A percentile compares a stretch with the other conserved stretches of the same genome.
Evolutionary conservation across 208 protist species (phyloP).

Genomic region (Crithidia mellificae): DNA sequence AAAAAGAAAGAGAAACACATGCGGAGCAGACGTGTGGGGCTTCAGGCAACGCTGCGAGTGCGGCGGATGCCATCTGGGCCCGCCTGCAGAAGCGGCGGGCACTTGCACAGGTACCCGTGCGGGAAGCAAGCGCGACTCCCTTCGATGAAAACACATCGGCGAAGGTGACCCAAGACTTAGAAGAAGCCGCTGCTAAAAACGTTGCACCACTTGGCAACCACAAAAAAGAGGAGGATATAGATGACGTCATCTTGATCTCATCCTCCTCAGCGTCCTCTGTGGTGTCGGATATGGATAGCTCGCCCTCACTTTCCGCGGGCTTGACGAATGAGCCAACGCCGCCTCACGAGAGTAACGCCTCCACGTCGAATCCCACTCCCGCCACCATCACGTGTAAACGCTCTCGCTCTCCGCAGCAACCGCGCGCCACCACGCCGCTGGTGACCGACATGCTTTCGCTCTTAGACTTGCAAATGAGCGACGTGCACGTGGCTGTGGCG

Average conservation of each 20-base stretch:
- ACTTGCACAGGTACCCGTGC: too few relatives aligned
- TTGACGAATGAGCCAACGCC: background rate
- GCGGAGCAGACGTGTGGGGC: background rate
- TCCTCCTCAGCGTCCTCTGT: slow-evolving; percentile 6
- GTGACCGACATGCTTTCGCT: slow-evolving; percentile 18
- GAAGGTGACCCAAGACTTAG: too few relatives aligned
- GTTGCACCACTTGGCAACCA: background rate
- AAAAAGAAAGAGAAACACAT: too few relatives aligned
- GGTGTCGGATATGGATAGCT: background rate
- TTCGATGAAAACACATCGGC: too few relatives aligned
- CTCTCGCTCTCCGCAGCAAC: background rate
- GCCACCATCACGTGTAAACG: slow-evolving; percentile 1
- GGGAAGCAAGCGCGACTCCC: too few relatives aligned
- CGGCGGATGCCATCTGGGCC: slow-evolving; percentile 15
- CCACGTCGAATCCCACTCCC: background rate
- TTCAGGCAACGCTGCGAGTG: background rate
- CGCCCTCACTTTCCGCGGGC: background rate
- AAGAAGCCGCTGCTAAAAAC: too few relatives aligned
- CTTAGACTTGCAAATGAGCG: slow-evolving; percentile 15
- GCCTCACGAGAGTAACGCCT: background rate
- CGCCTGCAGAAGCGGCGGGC: slow-evolving; percentile 20
- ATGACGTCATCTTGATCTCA: slow-evolving; percentile 9
- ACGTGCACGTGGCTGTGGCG: background rate
- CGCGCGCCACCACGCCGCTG: background rate
- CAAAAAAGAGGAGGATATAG: background rate